These are phyloP conservation scores for Apophysomyces elegans DNA, from an alignment of 371 early-diverging fungal species.

Conservation along the genomic window DNA sequence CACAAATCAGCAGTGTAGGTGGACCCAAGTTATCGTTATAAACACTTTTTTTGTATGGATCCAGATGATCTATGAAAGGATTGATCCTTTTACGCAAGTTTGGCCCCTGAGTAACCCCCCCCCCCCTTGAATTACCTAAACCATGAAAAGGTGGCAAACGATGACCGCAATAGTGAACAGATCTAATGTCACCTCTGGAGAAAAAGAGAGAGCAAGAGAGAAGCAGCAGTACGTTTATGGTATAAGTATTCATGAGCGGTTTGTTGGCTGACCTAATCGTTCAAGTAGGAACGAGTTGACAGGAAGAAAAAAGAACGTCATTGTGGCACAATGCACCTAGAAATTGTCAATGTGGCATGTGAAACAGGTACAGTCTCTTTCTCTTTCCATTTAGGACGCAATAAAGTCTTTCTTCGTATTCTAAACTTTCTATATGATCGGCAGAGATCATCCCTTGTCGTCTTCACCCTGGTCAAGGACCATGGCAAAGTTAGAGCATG, in stretches of 20 bases:
- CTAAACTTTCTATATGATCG: not conserved
- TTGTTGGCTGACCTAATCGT: slow-evolving; percentile 4
- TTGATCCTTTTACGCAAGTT: no score
- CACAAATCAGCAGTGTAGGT: slow-evolving; percentile 5
- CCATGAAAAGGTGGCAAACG: no score
- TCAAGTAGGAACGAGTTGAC: slow-evolving; percentile 6
- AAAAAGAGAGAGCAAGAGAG: not conserved
- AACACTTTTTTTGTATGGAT: no score
- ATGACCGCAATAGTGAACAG: no score
- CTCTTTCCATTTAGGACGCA: slow-evolving; percentile 9
- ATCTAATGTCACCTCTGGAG: not conserved
- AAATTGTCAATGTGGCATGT: slow-evolving; percentile 10
- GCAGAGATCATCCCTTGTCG: slow-evolving; percentile 7
- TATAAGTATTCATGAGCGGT: not conserved
- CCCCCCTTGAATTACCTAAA: no score
- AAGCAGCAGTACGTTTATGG: not conserved
- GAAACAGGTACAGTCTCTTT: slow-evolving; percentile 7
- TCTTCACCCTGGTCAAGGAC: slow-evolving; percentile 4
- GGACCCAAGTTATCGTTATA: not conserved
- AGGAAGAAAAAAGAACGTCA: slow-evolving; percentile 12
- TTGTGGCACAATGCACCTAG: slow-evolving; percentile 4
- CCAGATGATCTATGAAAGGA: no score
- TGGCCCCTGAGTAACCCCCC: no score
- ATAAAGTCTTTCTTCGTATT: not conserved
- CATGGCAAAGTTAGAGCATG: slow-evolving; percentile 4